Percentiles rank a stretch among this genome's conserved stretches.
phyloP scores from a whole-genome alignment of 1,284 basidiomycete species.

The Caloboletus firmus region DNA sequence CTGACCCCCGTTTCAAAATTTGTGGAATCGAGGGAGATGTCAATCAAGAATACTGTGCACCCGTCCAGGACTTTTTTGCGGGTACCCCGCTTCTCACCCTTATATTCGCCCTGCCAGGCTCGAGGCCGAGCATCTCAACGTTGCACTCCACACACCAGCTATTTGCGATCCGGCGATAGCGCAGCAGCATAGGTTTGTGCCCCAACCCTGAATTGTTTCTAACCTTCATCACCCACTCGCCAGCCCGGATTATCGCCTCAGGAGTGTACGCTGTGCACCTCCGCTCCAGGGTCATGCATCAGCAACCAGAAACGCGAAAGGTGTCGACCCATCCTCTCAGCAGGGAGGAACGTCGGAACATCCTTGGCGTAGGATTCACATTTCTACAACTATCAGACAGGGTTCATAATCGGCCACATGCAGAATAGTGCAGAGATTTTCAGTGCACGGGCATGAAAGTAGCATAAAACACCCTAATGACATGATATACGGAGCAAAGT shows the following conservation, averaged over 20 bases:
- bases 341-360: not conserved
- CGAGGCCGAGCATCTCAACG: rapidly evolving
- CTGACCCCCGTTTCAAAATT: not conserved
- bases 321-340: too few species aligned
- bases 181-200: not conserved
- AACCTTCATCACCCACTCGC: constrained; percentile 1
- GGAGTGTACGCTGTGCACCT: too few species aligned
- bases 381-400: constrained; percentile 42
- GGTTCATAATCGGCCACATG: constrained; percentile 33
- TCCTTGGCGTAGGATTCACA: not conserved
- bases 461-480: constrained; percentile 23
- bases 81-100: constrained; percentile 3
- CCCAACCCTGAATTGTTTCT: not conserved
- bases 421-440: not conserved
- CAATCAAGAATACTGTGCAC: not conserved
- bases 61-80: not conserved
- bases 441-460: constrained; percentile 12
- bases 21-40: constrained; percentile 2
- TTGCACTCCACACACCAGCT: constrained; percentile 7
- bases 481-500: constrained; percentile 24
- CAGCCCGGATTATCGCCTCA: too few species aligned
- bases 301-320: too few species aligned
- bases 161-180: constrained; percentile 7
- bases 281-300: too few species aligned
- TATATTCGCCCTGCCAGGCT: not conserved